Evolutionary conservation across 2,329 filamentous ascomycete genomes (phyloP).

Genomic region (Chaetomiaceae sp.): DNA sequence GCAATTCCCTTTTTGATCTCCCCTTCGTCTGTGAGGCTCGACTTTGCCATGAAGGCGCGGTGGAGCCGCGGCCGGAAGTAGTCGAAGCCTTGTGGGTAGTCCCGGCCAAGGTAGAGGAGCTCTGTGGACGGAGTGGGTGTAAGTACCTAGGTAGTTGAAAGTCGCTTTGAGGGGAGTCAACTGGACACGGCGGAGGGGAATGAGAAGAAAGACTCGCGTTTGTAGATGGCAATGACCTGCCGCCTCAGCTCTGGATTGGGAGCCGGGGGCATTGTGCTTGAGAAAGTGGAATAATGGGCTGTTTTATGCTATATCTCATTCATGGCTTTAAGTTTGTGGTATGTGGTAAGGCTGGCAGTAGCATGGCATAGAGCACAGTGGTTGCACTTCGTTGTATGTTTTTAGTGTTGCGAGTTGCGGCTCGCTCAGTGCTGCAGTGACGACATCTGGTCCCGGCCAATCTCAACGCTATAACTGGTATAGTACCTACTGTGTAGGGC

Average conservation of each 20-base stretch:
- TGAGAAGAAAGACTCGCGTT: slow-evolving; percentile 52
- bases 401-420: too few species aligned
- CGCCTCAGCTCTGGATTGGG: slow-evolving; percentile 59
- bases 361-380: too few species aligned
- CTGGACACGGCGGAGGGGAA: too few species aligned
- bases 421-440: too few species aligned
- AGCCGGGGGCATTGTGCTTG: slow-evolving; percentile 25
- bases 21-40: slow-evolving; percentile 63
- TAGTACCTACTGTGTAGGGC: too few species aligned
- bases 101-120: slow-evolving; percentile 74
- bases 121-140: slow-evolving; percentile 46
- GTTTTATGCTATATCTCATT: neutral
- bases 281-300: neutral
- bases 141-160: neutral
- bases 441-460: too few species aligned
- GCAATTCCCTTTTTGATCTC: slow-evolving; percentile 72
- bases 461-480: too few species aligned
- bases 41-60: slow-evolving; percentile 76
- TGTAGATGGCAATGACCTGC: slow-evolving; percentile 83
- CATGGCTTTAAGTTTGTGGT: neutral
- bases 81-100: slow-evolving; percentile 76
- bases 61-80: slow-evolving; percentile 82
- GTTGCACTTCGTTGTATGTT: too few species aligned
- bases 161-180: neutral
- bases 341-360: neutral